Percentiles rank a stretch among this genome's conserved stretches.
Evolutionary conservation across 495 filamentous ascomycete species (phyloP).

Genomic region (Aspergillus affinis): DNA sequence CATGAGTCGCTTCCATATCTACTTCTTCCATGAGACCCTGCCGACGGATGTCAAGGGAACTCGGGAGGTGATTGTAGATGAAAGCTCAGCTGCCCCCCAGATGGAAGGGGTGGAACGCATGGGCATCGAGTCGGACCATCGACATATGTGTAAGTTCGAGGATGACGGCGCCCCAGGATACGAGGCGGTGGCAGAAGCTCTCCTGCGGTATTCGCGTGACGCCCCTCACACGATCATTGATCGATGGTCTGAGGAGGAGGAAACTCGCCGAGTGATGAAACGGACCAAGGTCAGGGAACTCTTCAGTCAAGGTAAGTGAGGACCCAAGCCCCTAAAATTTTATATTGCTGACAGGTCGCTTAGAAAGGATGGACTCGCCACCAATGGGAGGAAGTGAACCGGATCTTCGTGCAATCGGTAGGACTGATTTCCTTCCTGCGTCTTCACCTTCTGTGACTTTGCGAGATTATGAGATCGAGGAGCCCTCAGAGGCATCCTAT

Average conservation of each 20-base stretch:
- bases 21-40: conserved; percentile 69
- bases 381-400: conserved; percentile 22
- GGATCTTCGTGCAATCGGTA: conserved; percentile 31
- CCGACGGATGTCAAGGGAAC: conserved; percentile 65
- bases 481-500: conserved; percentile 24
- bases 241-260: conserved; percentile 64
- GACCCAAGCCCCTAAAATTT: too few relatives aligned
- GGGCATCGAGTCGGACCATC: conserved; percentile 80
- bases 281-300: conserved; percentile 41
- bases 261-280: conserved; percentile 46
- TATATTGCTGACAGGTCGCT: conserved; percentile 1
- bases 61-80: conserved; percentile 66
- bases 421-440: conserved; percentile 30
- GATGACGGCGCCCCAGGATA: conserved; percentile 71
- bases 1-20: conserved; percentile 69
- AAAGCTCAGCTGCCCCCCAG: conserved; percentile 71
- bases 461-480: conserved; percentile 42
- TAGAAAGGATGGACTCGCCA: conserved; percentile 23
- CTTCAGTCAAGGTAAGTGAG: conserved; percentile 26
- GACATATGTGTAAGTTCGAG: conserved; percentile 86
- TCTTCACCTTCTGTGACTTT: conserved; percentile 29
- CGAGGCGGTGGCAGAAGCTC: conserved; percentile 66
- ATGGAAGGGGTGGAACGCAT: conserved; percentile 72
- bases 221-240: conserved; percentile 56
- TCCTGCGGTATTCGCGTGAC: conserved; percentile 66